Evolutionary conservation across 2,329 filamentous ascomycete species (phyloP).

Genomic region (Sphaceloma murrayae): DNA sequence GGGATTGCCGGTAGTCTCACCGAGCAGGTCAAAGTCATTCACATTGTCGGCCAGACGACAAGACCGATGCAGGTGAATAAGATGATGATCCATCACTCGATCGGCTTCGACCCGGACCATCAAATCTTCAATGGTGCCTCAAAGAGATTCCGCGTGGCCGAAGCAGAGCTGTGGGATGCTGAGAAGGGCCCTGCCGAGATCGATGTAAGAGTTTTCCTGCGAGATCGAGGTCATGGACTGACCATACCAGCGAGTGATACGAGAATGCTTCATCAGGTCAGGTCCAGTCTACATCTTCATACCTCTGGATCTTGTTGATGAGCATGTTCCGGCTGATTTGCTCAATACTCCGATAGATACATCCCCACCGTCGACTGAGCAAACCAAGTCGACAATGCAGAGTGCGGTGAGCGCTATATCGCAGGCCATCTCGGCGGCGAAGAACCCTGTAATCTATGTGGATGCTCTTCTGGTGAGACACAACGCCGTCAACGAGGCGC

Average conservation of each 20-base stretch:
- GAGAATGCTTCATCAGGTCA: slow-evolving; percentile 36
- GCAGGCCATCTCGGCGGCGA: slow-evolving; percentile 27
- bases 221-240: neutral
- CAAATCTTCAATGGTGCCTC: slow-evolving; percentile 35
- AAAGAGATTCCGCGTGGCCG: slow-evolving; percentile 30
- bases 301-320: slow-evolving; percentile 32
- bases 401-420: slow-evolving; percentile 30
- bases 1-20: slow-evolving; percentile 37
- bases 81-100: slow-evolving; percentile 40
- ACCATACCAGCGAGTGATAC: slow-evolving; percentile 28
- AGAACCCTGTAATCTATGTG: slow-evolving; percentile 32
- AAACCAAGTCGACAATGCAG: slow-evolving; percentile 23
- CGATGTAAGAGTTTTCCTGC: slow-evolving; percentile 25
- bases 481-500: slow-evolving; percentile 28
- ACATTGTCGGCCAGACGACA: slow-evolving; percentile 39
- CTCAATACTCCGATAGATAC: slow-evolving; percentile 32
- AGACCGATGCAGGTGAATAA: slow-evolving; percentile 33
- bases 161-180: slow-evolving; percentile 34
- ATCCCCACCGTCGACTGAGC: slow-evolving; percentile 23
- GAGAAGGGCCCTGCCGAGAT: slow-evolving; percentile 35
- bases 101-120: slow-evolving; percentile 35
- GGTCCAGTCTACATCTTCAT: slow-evolving; percentile 38
- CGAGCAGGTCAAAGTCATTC: slow-evolving; percentile 37
- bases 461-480: slow-evolving; percentile 34
- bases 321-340: slow-evolving; percentile 31